A percentile compares a stretch with the other conserved stretches of the same genome.
These are phyloP conservation scores for Dendrobium officinale DNA, from an alignment of 106 monocot genomes.

Conservation along the genomic window DNA sequence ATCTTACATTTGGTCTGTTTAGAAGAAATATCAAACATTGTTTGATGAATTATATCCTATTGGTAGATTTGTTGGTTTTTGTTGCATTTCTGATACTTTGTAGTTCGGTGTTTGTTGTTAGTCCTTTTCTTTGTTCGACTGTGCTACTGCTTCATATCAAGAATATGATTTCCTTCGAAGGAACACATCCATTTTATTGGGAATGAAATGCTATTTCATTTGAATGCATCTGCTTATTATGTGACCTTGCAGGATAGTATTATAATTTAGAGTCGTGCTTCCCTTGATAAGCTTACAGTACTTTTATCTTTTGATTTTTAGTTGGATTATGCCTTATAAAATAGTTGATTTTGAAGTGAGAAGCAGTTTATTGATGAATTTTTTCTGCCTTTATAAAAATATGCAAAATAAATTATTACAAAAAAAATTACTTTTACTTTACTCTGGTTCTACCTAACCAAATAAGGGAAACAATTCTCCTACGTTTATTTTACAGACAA, in stretches of 20 bases:
- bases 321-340: too few species aligned
- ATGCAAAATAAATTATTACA: too few species aligned
- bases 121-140: not conserved
- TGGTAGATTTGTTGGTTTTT: slow-evolving; percentile 1
- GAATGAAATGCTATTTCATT: not conserved
- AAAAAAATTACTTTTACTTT: too few species aligned
- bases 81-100: not conserved
- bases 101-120: not conserved
- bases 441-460: too few species aligned
- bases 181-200: not conserved
- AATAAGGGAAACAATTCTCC: too few species aligned
- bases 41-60: not conserved
- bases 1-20: not conserved
- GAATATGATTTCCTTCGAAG: not conserved
- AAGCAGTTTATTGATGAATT: too few species aligned
- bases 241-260: not conserved
- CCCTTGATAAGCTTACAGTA: not conserved
- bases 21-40: slow-evolving; percentile 3
- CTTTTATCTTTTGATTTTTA: too few species aligned
- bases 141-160: not conserved
- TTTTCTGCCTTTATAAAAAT: too few species aligned
- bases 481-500: too few species aligned
- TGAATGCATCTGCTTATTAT: not conserved
- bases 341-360: too few species aligned
- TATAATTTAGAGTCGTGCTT: not conserved